Evolutionary conservation across 2,329 filamentous ascomycete genomes (phyloP), one percentile per base, ranked within the genome.

Genomic region (Nigrospora sphaerica): DNA sequence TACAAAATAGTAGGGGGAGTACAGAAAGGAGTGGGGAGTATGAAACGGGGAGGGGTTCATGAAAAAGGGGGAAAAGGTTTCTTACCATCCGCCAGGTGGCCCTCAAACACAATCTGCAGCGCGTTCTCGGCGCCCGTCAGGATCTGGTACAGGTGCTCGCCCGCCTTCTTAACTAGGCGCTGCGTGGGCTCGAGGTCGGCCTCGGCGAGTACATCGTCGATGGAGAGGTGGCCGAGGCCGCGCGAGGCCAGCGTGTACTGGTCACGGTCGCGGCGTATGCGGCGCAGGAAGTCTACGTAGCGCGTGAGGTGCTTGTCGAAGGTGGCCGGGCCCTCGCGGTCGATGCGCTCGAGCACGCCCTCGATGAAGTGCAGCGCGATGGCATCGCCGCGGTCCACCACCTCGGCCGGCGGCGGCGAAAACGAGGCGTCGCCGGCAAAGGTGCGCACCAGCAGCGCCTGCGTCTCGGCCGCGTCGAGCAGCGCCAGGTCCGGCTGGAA

Each of bases 251-350:
- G 18, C 13, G 41, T 43, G 41, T 43, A 43, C 41, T 43, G 33
- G 17, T 43, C 12, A 12, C 41, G 12, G 41, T 43, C 34, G 11
- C 12, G 12, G 41, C 41, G 32, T 17, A 43, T 32, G 16, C 34
- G 33, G 41, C 41, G 41, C 41, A 43, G 32, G 41, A 43, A 43
- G 11, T 43, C 41, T 1, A 43, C 41, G 41, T 43, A 43, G 31
- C 34, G 33, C 31, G 41, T 36, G 31, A 43, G 14, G 32, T 43
- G 41, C 31, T 43, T 43, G 41, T 43, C 41, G 9, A 43, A 16
- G 11, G 12, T 14, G 3, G 34, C 16, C 18, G 41, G 41, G 6
- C 34, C 41, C 5, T 32, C 41, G 32, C 23, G 33, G 31, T 43
- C 41, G 41, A 43, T 43, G 16, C 34, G 33, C 11, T 43, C 41